Evolutionary conservation across 2,329 filamentous ascomycete species (phyloP).

Genomic region (Microcera coccophila): DNA sequence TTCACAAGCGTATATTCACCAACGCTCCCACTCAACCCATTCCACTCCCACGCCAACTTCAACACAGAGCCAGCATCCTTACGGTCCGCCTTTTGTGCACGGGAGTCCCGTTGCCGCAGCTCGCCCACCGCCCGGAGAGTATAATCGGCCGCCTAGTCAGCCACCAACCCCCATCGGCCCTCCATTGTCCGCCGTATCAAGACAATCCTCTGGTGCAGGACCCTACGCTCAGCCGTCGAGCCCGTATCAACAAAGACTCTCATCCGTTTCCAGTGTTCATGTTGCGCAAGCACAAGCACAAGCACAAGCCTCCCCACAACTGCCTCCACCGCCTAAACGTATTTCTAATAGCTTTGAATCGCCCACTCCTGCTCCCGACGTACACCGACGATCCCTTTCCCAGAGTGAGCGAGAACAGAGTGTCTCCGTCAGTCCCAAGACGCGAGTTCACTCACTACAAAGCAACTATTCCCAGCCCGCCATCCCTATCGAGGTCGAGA

Average conservation of each 20-base stretch:
- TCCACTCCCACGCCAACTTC: conserved; percentile 60
- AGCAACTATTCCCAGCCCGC: conserved; percentile 37
- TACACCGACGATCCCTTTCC: conserved; percentile 48
- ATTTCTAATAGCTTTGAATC: conserved; percentile 45
- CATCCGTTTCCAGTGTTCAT: conserved; percentile 27
- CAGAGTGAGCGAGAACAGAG: conserved; percentile 65
- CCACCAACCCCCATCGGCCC: conserved; percentile 52
- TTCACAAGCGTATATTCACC: conserved; percentile 39
- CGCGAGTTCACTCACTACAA: conserved; percentile 53
- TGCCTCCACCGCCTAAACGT: conserved; percentile 37
- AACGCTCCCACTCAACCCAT: conserved; percentile 55
- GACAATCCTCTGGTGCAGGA: conserved; percentile 40
- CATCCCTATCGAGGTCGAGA: conserved; percentile 25
- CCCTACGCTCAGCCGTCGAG: conserved; percentile 51
- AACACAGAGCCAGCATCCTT: conserved; percentile 55
- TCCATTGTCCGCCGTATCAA: conserved; percentile 41
- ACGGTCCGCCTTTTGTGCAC: conserved; percentile 47
- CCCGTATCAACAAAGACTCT: conserved; percentile 54
- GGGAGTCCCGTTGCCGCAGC: conserved; percentile 50
- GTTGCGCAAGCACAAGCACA: conserved; percentile 28
- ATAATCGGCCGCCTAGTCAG: conserved; percentile 50
- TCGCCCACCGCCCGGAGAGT: conserved; percentile 41
- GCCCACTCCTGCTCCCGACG: conserved; percentile 35
- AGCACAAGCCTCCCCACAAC: conserved; percentile 34
- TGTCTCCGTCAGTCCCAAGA: conserved; percentile 76